These are phyloP conservation scores for Diaporthe ampelina DNA, from an alignment of 2,329 filamentous ascomycete species.

Conservation along the genomic window DNA sequence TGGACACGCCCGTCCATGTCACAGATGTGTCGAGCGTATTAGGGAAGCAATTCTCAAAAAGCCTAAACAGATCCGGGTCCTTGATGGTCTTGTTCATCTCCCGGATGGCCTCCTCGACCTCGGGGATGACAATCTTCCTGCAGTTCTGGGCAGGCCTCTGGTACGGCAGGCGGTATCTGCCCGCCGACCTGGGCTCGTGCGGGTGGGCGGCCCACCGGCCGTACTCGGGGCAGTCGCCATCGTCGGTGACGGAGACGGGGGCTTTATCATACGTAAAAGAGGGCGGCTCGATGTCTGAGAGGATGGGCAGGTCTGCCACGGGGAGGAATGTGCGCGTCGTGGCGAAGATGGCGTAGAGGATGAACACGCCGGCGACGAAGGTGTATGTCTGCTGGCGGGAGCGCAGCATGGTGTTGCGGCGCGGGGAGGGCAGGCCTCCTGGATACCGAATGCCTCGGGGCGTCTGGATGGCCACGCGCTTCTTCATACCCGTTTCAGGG, in stretches of 20 bases:
- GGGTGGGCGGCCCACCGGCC: slow-evolving; percentile 47
- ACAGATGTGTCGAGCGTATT: slow-evolving; percentile 82
- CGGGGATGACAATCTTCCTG: slow-evolving; percentile 78
- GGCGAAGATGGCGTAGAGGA: slow-evolving; percentile 38
- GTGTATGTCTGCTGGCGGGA: slow-evolving; percentile 39
- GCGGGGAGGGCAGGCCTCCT: slow-evolving; percentile 37
- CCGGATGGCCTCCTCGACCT: slow-evolving; percentile 78
- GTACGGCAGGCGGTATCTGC: slow-evolving; percentile 50
- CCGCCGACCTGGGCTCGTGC: slow-evolving; percentile 50
- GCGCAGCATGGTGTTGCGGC: slow-evolving; percentile 39
- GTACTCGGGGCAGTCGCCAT: slow-evolving; percentile 48
- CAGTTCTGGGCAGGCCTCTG: slow-evolving; percentile 74
- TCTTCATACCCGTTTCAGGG: slow-evolving; percentile 32
- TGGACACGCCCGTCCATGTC: slow-evolving; percentile 74
- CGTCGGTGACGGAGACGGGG: slow-evolving; percentile 31
- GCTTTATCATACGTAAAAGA: slow-evolving; percentile 6
- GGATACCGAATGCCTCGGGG: slow-evolving; percentile 41
- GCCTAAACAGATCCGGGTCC: slow-evolving; percentile 73
- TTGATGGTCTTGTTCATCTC: slow-evolving; percentile 49
- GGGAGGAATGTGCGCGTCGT: slow-evolving; percentile 35
- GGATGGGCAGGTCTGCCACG: slow-evolving; percentile 31
- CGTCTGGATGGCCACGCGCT: slow-evolving; percentile 41
- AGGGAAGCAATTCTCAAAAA: slow-evolving; percentile 83
- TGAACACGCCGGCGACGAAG: slow-evolving; percentile 33
- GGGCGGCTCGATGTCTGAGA: slow-evolving; percentile 14